These are phyloP conservation scores for Cicer yamashitae DNA, from an alignment of 306 rosid genomes.

Conservation along the genomic window DNA sequence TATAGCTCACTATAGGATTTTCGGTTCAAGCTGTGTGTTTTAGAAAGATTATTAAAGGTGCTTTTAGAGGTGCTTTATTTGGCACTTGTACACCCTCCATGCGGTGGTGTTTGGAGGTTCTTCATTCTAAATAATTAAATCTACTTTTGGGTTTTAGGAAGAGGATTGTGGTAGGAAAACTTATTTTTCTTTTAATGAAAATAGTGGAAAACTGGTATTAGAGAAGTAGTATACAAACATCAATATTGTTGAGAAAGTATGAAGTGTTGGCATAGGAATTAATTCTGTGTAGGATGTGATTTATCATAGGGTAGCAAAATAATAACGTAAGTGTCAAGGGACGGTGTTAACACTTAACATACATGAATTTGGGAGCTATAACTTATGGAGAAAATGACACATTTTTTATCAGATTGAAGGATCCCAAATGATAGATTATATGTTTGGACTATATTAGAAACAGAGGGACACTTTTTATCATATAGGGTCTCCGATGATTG, in stretches of 20 bases:
- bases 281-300: background rate
- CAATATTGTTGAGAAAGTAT: no score
- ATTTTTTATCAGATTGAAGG: background rate
- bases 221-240: no score
- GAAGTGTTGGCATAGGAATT: no score
- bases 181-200: no score
- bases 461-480: background rate
- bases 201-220: no score
- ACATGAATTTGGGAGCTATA: background rate
- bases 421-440: background rate
- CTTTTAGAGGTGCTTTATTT: constrained; percentile 3
- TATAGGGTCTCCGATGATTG: background rate
- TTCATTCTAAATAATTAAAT: background rate
- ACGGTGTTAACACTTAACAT: background rate
- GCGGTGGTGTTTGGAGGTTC: constrained; percentile 2
- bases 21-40: background rate
- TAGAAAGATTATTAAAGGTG: background rate
- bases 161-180: no score
- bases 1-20: background rate
- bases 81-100: background rate
- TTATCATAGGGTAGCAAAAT: background rate
- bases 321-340: background rate
- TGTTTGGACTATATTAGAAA: background rate
- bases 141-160: no score
- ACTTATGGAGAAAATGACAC: background rate